Conservation (phyloP, 192 early-diverging fungal genomes). For the Kappamyces sp. region DNA sequence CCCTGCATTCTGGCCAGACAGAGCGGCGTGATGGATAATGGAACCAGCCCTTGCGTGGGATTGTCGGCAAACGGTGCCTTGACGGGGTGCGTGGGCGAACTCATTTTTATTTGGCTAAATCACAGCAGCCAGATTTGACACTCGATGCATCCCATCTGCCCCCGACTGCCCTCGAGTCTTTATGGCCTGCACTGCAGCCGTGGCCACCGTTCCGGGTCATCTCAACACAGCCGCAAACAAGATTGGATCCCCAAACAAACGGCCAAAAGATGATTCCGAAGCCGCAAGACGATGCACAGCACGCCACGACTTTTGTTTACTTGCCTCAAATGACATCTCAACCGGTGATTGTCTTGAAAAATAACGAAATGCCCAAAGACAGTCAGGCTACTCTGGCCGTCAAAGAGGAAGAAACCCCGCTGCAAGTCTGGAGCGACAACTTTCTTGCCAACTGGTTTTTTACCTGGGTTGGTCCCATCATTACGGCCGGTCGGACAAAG, state of each 20-base stretch:
- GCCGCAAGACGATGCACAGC: no score
- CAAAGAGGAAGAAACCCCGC: neutral
- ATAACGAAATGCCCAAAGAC: neutral
- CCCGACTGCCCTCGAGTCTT: no score
- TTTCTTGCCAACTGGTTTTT: constrained; percentile 59
- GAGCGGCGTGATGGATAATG: constrained; percentile 19
- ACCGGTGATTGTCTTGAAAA: no score
- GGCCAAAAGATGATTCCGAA: no score
- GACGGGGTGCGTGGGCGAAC: neutral
- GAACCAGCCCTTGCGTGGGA: constrained; percentile 29
- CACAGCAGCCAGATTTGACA: neutral
- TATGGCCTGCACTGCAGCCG: no score
- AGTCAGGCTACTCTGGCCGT: neutral
- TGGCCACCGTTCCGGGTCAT: no score
- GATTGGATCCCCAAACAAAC: no score
- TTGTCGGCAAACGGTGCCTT: constrained; percentile 37
- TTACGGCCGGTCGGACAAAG: constrained; percentile 24
- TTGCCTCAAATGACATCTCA: no score
- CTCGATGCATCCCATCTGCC: neutral
- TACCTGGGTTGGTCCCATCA: constrained; percentile 51
- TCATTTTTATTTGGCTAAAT: no score
- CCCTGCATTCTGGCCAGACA: constrained; percentile 17
- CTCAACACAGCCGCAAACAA: no score
- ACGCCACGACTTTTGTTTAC: no score
- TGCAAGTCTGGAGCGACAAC: constrained; percentile 30